Evolutionary conservation across 139 green algal genomes (phyloP), one percentile per base, ranked within the genome.

Genomic region (Closterium sp.): DNA sequence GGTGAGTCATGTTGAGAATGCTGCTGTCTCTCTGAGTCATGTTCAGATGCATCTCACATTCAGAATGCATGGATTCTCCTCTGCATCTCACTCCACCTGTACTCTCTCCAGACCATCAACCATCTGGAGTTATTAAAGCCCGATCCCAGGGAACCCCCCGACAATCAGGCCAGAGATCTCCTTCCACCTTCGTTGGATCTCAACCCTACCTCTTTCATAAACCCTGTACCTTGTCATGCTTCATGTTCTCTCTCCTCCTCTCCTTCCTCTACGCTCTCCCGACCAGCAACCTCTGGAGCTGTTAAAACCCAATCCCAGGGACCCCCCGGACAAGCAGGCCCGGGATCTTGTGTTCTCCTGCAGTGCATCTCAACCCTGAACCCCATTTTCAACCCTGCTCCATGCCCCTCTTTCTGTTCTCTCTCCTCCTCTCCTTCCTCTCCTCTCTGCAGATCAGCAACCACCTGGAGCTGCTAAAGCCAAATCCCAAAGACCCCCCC

Each of bases 391-490:
- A 38, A 7, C 32, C 32, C 32, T 38, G 32, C 32, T 38, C 32
- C 32, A 38, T 4, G 32, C 32, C 2, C 4, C 32, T 38, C 32
- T 38, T 38, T 4, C 32, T 38, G 32, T 38, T 38, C 4, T 4
- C 28, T 24, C 27, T 87, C n/a, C 0, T 29, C n/a, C 17, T 17
- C 19, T 87, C 84, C 22, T 9, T 19, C 6, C 17, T 31, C 28
- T 30, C 87, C 38, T 90, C 38, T 6, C 5, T 30, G 34, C 28
- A 95, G 88, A 31, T 98, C 31, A 92, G 92, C 91, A 98, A 98
- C 90, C 97, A 98, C 91, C 91, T 98, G 87, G 95, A 98, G 31
- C 95, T 98, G 24, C 27, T 98, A 9, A 96, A 97, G 88, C 93
- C 95, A 0, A 86, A 95, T 3, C 91, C 91, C 27, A 29, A n/a